Conservation (phyloP, 2,329 filamentous ascomycete genomes). For the Daldinia sp. region DNA sequence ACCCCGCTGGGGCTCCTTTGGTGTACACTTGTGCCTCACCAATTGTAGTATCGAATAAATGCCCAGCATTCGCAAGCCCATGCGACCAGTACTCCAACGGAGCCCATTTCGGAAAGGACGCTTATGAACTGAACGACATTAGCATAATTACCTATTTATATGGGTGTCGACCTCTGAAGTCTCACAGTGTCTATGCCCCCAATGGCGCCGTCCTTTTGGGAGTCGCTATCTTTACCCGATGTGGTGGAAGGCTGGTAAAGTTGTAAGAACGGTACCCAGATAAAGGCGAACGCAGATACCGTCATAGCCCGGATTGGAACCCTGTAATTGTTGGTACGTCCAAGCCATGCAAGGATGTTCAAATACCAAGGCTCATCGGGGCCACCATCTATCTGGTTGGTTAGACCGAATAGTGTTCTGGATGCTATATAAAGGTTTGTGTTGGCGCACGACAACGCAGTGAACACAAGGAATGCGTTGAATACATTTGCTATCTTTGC, state of each 20-base stretch:
- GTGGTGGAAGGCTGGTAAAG: slow-evolving; percentile 34
- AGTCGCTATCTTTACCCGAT: not conserved
- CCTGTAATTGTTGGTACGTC: slow-evolving; percentile 49
- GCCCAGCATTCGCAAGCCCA: slow-evolving; percentile 58
- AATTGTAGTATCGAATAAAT: slow-evolving; percentile 56
- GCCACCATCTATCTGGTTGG: slow-evolving; percentile 48
- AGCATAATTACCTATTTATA: not conserved
- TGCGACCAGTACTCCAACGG: slow-evolving; percentile 54
- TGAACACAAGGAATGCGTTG: slow-evolving; percentile 53
- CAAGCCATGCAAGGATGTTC: slow-evolving; percentile 50
- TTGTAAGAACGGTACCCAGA: slow-evolving; percentile 58
- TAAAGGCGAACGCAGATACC: slow-evolving; percentile 54
- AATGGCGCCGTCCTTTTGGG: not conserved
- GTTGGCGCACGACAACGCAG: slow-evolving; percentile 51
- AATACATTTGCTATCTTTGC: slow-evolving; percentile 45
- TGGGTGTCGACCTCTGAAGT: not conserved
- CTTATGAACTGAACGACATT: slow-evolving; percentile 53
- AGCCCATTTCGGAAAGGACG: slow-evolving; percentile 54
- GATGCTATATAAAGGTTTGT: slow-evolving; percentile 55
- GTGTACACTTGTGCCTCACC: slow-evolving; percentile 39
- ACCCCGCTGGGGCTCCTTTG: not conserved
- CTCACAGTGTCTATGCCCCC: slow-evolving; percentile 13
- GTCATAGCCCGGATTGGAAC: slow-evolving; percentile 56
- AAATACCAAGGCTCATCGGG: slow-evolving; percentile 43
- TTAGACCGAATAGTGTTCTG: slow-evolving; percentile 51